Evolutionary conservation across 495 filamentous ascomycete species (phyloP).

Genomic region (Neurospora tetraspora): DNA sequence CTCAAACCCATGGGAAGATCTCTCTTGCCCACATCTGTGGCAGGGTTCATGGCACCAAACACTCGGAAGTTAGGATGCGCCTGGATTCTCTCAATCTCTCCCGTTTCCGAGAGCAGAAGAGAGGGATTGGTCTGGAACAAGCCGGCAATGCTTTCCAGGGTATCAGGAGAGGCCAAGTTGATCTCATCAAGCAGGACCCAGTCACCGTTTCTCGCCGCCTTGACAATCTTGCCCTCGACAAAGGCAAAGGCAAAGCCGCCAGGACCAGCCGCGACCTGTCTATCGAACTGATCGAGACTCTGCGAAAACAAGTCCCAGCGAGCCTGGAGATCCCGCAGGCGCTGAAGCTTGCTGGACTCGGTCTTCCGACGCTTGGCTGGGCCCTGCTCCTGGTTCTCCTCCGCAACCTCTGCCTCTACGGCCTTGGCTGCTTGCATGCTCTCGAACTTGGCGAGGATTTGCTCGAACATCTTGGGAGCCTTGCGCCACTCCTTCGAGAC

Average conservation of each 20-base stretch:
- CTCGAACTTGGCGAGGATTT: conserved; percentile 47
- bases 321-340: conserved; percentile 46
- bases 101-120: conserved; percentile 82
- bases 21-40: conserved; percentile 91
- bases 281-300: conserved; percentile 70
- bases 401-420: conserved; percentile 21
- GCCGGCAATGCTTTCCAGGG: conserved; percentile 84
- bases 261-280: conserved; percentile 65
- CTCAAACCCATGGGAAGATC: conserved; percentile 67
- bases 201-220: conserved; percentile 84
- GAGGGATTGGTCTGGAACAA: conserved; percentile 70
- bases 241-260: conserved; percentile 90
- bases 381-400: conserved; percentile 36
- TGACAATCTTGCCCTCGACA: conserved; percentile 88
- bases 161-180: conserved; percentile 90
- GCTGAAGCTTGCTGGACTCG: conserved; percentile 52
- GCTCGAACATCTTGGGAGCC: conserved; percentile 73
- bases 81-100: conserved; percentile 75
- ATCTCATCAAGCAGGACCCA: conserved; percentile 95
- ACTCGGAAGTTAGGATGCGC: conserved; percentile 92
- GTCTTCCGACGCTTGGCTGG: conserved; percentile 75
- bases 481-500: conserved; percentile 81
- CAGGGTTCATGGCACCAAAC: conserved; percentile 98
- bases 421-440: conserved; percentile 22
- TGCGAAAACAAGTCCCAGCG: conserved; percentile 73